Conservation (phyloP, 2,329 filamentous ascomycete species). For the Ophiostoma sp. region DNA sequence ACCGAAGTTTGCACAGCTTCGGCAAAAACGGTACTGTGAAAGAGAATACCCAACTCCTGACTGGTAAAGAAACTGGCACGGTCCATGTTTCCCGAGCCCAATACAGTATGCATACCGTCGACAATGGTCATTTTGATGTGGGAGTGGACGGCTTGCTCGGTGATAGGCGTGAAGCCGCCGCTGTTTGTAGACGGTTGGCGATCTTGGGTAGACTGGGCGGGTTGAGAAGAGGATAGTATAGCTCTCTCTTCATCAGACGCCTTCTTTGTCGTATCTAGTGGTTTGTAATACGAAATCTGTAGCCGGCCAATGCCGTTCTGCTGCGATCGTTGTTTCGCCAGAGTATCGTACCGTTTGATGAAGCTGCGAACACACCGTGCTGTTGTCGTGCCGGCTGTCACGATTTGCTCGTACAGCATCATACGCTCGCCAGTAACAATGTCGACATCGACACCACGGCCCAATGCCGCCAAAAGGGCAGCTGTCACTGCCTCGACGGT, state of each 20-base stretch:
- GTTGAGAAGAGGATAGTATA: not conserved
- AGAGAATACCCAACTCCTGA: slow-evolving; percentile 73
- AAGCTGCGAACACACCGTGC: slow-evolving; percentile 62
- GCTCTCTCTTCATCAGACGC: slow-evolving; percentile 26
- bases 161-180: slow-evolving; percentile 32
- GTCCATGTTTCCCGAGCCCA: slow-evolving; percentile 84
- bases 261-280: slow-evolving; percentile 25
- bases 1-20: slow-evolving; percentile 36
- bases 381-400: slow-evolving; percentile 75
- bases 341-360: slow-evolving; percentile 52
- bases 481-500: slow-evolving; percentile 66
- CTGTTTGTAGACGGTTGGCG: not conserved
- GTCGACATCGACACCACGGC: slow-evolving; percentile 65
- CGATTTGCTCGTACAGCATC: slow-evolving; percentile 79
- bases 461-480: slow-evolving; percentile 60
- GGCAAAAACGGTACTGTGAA: slow-evolving; percentile 44
- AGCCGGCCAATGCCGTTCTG: slow-evolving; percentile 48
- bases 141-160: slow-evolving; percentile 66
- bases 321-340: not conserved
- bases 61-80: slow-evolving; percentile 84
- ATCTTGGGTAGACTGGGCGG: not conserved
- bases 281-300: slow-evolving; percentile 59
- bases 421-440: slow-evolving; percentile 68
- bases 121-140: slow-evolving; percentile 78
- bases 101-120: slow-evolving; percentile 64